Percentiles rank a stretch among this genome's conserved stretches.
Conservation (phyloP, 805 yeast species). For the Cyberlindnera mycetangii region DNA sequence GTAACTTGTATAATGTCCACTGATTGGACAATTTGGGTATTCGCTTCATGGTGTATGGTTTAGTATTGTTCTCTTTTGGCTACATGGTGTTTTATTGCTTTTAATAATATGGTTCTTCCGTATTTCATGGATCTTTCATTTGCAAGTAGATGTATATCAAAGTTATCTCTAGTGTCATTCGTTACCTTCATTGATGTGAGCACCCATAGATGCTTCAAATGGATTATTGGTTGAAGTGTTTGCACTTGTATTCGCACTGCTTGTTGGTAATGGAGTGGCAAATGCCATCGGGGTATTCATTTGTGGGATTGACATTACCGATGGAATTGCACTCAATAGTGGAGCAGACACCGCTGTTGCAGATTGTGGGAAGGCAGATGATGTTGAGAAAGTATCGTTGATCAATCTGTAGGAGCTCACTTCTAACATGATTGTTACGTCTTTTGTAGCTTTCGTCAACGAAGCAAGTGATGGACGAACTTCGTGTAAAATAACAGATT, state of each 20-base stretch:
- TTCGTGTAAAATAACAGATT: constrained; percentile 75
- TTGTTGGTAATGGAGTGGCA: constrained; percentile 10
- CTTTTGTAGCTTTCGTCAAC: constrained; percentile 85
- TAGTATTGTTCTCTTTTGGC: not conserved
- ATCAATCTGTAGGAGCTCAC: constrained; percentile 47
- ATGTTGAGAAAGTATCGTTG: constrained; percentile 21
- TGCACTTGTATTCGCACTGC: constrained; percentile 1
- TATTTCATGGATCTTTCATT: not conserved
- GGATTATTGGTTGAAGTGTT: constrained; percentile 17
- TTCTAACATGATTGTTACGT: constrained; percentile 83
- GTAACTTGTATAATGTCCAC: constrained; percentile 9
- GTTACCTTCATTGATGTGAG: constrained; percentile 5
- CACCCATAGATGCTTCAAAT: constrained; percentile 25
- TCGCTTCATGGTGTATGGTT: not conserved
- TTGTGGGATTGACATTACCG: constrained; percentile 31
- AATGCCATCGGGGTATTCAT: constrained; percentile 26
- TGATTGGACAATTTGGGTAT: not conserved
- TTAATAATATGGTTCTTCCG: not conserved
- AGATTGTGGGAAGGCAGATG: constrained; percentile 19
- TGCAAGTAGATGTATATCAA: no score
- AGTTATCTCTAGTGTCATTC: not conserved
- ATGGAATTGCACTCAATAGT: constrained; percentile 27
- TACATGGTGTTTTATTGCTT: no score
- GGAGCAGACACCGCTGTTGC: constrained; percentile 19
- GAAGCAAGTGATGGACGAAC: constrained; percentile 76